Evolutionary conservation across 2,329 filamentous ascomycete species (phyloP), one percentile per base, ranked within the genome.

Genomic region (Chaetomium globosum): DNA sequence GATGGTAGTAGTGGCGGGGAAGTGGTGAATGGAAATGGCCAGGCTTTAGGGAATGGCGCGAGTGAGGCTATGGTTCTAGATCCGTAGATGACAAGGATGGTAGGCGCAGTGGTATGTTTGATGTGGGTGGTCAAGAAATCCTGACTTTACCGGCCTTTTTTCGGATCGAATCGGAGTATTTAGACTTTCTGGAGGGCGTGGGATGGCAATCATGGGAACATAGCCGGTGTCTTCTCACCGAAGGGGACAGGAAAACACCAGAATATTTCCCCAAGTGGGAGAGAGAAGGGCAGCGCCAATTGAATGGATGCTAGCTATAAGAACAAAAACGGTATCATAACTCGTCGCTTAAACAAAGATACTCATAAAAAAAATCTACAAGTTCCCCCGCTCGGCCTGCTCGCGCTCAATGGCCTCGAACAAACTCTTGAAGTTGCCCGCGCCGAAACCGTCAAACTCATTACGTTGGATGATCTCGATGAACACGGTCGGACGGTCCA

Each of bases 361-460:
- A 19, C n/a, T 23, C 46, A 23, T 48, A 23, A 48, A 48, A n/a
- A 48, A 48, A 48, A 48, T 21, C n/a, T 63, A 91, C 78, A 97
- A 76, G 75, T 97, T 97, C 1, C 94, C 93, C 63, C 93, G 83
- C 77, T 90, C 82, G 54, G 87, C 92, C 82, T 97, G 94, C 78
- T 97, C 93, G 59, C 93, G 82, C 83, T 97, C 94, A 76, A 97
- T 96, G 2, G 94, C 93, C 82, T 97, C 93, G 73, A 97, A 97
- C 72, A 97, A 74, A 67, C 89, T 93, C 86, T 93, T 97, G 81
- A 97, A 97, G 78, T 97, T 98, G 1, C 94, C 94, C 0, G 93
- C 94, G 4, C 94, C 93, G 72, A 97, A 97, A 0, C 94, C 94
- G 36, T 90, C 88, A 76, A 97, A 97, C 69, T 92, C 88, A 72